Base-by-base conservation (phyloP, 2,329 filamentous ascomycete species). In the Trichoderma cornu-damae region DNA sequence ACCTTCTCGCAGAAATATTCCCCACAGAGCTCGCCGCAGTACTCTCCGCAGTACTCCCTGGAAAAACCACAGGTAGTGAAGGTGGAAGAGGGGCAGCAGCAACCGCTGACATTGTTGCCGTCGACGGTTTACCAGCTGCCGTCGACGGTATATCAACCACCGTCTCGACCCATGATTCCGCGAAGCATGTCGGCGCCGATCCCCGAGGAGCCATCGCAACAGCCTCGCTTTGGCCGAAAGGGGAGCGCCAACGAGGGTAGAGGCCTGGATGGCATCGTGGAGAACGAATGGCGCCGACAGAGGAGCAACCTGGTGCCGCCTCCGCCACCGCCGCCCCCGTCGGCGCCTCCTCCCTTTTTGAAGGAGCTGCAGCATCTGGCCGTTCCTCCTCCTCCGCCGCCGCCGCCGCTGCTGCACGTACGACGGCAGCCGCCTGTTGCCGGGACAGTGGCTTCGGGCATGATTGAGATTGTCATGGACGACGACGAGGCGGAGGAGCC, bases 391-490 rank as follows among this genome's bases (percentile, higher is more conserved):
- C 83, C 84, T 0, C 84, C 84, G 0, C 84, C 84, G 1, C 83
- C 83, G 0, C 78, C 81, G 1, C 83, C 83, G 1, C 69, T 85
- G 3, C 79, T 79, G 0, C 72, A 77, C 51, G 72, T 44, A 66
- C 72, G 42, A 69, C 73, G 32, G 64, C 68, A 57, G 20, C 26
- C 73, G 2, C 71, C 72, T 6, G 66, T 78, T 44, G 75, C 77
- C 60, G 76, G 79, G 59, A 75, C 75, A 2, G 62, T 76, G 14
- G 77, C 75, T 6, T 79, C 80, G 0, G 82, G 79, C 4, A 79
- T 83, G 65, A 85, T 87, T 61, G 83, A 87, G 67, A 84, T 87
- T 60, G 82, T 87, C 49, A 84, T 84, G 79, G 83, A 86, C 61
- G 81, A 84, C 2, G 80, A 83, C 5, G 76, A 80, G 16, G 67